Evolutionary conservation across 352 stramenopile genomes (phyloP).

Genomic region (Globisporangium cylindrosporum): DNA sequence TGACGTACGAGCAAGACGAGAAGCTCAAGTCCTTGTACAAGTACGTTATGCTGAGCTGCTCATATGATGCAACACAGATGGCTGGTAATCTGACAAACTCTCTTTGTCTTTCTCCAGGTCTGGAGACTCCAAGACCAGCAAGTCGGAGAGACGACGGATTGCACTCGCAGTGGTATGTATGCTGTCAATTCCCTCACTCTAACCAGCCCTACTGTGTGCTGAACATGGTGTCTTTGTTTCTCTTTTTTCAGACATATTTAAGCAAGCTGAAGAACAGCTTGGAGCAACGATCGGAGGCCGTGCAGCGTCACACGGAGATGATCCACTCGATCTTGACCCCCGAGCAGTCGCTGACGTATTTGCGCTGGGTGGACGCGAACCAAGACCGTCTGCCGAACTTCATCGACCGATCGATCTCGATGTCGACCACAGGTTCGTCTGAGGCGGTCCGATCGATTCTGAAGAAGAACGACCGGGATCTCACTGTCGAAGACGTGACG

Average conservation of each 20-base stretch:
- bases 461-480: slow-evolving; percentile 80
- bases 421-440: slow-evolving; percentile 51
- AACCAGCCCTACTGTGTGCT: not conserved
- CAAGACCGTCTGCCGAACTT: slow-evolving; percentile 63
- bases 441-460: slow-evolving; percentile 73
- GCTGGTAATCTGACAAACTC: not conserved
- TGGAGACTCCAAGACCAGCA: slow-evolving; percentile 78
- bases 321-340: slow-evolving; percentile 85
- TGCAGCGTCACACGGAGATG: slow-evolving; percentile 77
- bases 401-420: slow-evolving; percentile 57
- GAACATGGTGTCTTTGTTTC: not conserved
- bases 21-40: slow-evolving; percentile 89
- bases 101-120: slow-evolving; percentile 30
- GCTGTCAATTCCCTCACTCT: not conserved
- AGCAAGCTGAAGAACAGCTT: slow-evolving; percentile 85
- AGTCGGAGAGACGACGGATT: slow-evolving; percentile 76
- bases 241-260: slow-evolving; percentile 74
- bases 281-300: slow-evolving; percentile 71
- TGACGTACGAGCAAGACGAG: slow-evolving; percentile 89
- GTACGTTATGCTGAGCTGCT: slow-evolving; percentile 26
- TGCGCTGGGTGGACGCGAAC: slow-evolving; percentile 81
- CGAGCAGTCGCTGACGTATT: slow-evolving; percentile 80
- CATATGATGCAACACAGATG: not conserved
- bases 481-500: slow-evolving; percentile 86
- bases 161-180: slow-evolving; percentile 75